phyloP scores from a whole-genome alignment of 495 filamentous ascomycete genomes.

The Amorphotheca resinae region DNA sequence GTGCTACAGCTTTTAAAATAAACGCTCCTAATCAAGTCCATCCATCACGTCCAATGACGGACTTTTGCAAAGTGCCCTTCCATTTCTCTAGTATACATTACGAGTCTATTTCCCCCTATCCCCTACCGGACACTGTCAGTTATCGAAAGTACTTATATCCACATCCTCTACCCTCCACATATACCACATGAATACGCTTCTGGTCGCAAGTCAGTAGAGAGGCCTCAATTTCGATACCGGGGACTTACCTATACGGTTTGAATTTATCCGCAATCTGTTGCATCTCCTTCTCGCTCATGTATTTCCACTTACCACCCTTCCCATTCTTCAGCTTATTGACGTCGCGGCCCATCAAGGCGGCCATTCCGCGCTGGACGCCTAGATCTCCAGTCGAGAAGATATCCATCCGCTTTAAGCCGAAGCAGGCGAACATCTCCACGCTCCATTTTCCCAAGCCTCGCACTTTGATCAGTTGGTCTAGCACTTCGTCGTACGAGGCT shows the following conservation, averaged over 20 bases:
- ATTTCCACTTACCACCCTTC: constrained; percentile 89
- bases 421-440: constrained; percentile 95
- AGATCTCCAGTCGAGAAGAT: constrained; percentile 88
- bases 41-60: no score
- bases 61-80: no score
- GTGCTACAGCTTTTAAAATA: no score
- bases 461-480: constrained; percentile 72
- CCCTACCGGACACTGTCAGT: not conserved
- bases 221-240: not conserved
- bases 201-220: constrained; percentile 19
- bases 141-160: constrained; percentile 35
- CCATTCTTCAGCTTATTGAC: constrained; percentile 73
- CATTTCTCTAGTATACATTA: no score
- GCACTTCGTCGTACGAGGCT: constrained; percentile 74
- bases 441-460: constrained; percentile 82
- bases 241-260: constrained; percentile 54
- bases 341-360: constrained; percentile 72
- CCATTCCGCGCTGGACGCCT: constrained; percentile 89
- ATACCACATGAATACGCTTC: constrained; percentile 76
- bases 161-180: constrained; percentile 82
- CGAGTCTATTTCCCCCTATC: no score
- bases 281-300: constrained; percentile 92
- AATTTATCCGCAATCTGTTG: constrained; percentile 67
- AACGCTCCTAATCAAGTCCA: no score
- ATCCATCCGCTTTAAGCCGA: constrained; percentile 82